Evolutionary conservation across 495 filamentous ascomycete species (phyloP).

Genomic region (Hypoxylon perforatum): DNA sequence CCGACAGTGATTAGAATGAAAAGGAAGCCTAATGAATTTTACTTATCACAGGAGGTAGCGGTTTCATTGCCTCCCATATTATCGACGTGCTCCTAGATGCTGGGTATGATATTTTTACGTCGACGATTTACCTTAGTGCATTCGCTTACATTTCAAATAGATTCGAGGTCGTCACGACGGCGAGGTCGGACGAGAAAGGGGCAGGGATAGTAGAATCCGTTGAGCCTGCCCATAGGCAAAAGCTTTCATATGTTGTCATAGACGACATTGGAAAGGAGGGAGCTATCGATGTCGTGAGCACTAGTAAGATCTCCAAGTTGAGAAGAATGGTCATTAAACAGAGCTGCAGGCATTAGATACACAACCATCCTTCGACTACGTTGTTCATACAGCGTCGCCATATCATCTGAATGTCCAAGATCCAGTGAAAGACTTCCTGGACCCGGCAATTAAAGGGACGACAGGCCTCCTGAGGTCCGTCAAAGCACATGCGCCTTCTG

Average conservation of each 20-base stretch:
- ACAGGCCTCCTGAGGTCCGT: conserved; percentile 53
- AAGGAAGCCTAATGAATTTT: neutral
- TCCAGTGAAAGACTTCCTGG: conserved; percentile 53
- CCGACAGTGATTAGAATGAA: neutral
- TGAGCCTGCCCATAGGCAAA: conserved; percentile 9
- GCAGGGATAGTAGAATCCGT: conserved; percentile 47
- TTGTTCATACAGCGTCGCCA: conserved; percentile 59
- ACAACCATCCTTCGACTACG: conserved; percentile 49
- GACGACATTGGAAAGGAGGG: conserved; percentile 47
- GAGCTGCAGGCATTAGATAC: conserved; percentile 39
- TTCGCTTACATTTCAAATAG: conserved; percentile 33
- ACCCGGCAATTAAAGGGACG: conserved; percentile 59
- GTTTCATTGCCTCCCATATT: conserved; percentile 43
- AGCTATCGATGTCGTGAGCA: conserved; percentile 50
- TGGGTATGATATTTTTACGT: conserved; percentile 7
- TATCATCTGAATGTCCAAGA: conserved; percentile 52
- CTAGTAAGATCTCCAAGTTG: neutral
- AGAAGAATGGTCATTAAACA: neutral
- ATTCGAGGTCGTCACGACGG: conserved; percentile 53
- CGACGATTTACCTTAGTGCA: neutral
- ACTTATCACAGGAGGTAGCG: conserved; percentile 27
- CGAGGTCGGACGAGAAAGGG: conserved; percentile 54
- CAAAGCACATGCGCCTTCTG: conserved; percentile 43
- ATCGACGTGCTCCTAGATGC: conserved; percentile 34
- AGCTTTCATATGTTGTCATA: conserved; percentile 49